Conservation (phyloP, 2,329 filamentous ascomycete species). For the Ascochyta clinopodiicola region DNA sequence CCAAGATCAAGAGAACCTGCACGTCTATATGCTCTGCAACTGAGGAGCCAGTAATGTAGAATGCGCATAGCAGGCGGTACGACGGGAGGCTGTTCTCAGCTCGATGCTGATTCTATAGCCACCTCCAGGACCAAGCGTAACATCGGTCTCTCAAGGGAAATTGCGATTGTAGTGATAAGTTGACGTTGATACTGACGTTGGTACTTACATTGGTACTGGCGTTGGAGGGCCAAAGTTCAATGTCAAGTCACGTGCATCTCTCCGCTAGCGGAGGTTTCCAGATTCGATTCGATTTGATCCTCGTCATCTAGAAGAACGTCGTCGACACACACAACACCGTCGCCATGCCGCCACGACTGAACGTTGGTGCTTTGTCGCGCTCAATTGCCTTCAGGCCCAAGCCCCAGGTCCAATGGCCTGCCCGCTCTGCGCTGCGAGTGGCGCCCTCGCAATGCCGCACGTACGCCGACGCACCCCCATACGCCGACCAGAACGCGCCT, state of each 20-base stretch:
- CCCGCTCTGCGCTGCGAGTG: conserved; percentile 28
- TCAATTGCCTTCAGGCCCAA: conserved; percentile 43
- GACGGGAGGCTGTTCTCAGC: neutral
- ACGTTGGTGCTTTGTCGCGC: conserved; percentile 37
- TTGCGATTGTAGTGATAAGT: neutral
- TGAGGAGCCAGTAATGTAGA: no score
- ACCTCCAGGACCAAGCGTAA: neutral
- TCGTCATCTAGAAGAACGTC: conserved; percentile 28
- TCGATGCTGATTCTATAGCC: neutral
- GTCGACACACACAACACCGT: conserved; percentile 23
- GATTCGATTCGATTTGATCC: conserved; percentile 6
- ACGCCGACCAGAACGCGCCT: conserved; percentile 43
- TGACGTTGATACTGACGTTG: no score
- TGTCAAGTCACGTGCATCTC: neutral
- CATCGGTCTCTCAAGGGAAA: neutral
- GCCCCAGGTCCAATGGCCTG: conserved; percentile 38
- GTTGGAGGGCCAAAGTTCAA: no score
- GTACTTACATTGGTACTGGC: no score
- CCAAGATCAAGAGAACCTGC: no score
- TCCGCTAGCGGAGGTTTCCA: conserved; percentile 8
- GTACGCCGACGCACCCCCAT: conserved; percentile 34
- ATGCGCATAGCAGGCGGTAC: neutral
- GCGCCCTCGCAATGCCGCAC: conserved; percentile 37
- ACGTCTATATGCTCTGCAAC: no score
- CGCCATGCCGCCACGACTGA: conserved; percentile 50